Evolutionary conservation across 73 alveolate species (phyloP).

Genomic region (Uronychia setigera): DNA sequence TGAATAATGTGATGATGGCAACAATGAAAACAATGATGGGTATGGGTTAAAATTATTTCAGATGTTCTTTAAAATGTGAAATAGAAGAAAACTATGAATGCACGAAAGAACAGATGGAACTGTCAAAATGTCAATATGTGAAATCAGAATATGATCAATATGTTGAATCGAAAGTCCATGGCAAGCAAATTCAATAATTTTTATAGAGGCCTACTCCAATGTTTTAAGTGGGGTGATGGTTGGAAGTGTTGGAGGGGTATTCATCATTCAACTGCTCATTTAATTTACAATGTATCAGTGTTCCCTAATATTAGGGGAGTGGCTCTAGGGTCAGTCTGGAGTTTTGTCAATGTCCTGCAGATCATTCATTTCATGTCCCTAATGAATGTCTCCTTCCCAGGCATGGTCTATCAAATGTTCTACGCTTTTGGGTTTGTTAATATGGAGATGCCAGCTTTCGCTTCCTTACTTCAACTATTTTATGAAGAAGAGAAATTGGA

Average conservation of each 20-base stretch:
- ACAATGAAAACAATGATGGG: not conserved
- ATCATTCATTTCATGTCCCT: conserved; percentile 2
- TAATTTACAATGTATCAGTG: not conserved
- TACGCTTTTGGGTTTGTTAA: not conserved
- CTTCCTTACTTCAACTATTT: not conserved
- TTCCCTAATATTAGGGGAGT: not conserved
- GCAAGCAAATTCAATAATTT: not conserved
- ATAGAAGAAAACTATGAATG: conserved; percentile 11
- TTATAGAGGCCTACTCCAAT: not conserved
- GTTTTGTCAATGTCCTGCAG: not conserved
- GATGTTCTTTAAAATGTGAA: not conserved
- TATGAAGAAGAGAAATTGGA: not conserved
- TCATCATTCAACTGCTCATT: not conserved
- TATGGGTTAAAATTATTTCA: not conserved
- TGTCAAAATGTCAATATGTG: not conserved
- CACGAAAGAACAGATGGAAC: not conserved
- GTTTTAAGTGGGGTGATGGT: not conserved
- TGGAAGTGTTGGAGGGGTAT: not conserved
- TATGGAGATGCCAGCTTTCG: not conserved
- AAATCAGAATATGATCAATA: not conserved
- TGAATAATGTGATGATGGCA: conserved; percentile 35
- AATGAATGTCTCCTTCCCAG: not conserved
- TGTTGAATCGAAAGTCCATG: not conserved
- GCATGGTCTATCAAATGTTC: not conserved
- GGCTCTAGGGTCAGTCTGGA: not conserved